These are phyloP conservation scores for Stylonectria norvegica DNA, from an alignment of 2,329 filamentous ascomycete genomes.

Conservation along the genomic window DNA sequence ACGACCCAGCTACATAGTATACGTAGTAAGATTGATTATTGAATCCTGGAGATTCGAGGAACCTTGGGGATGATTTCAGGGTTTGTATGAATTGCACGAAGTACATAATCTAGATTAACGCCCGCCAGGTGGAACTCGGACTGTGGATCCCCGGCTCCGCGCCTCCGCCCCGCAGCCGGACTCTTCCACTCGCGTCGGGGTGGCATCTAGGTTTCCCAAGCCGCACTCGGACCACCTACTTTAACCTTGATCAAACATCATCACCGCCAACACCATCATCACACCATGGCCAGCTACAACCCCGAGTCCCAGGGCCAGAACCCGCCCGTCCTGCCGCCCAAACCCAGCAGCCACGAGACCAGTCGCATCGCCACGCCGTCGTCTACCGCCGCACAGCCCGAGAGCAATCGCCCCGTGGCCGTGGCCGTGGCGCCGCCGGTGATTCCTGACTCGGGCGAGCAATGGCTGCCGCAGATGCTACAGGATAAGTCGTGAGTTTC, in stretches of 20 bases:
- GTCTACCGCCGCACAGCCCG: conserved; percentile 41
- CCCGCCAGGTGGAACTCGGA: too few species aligned
- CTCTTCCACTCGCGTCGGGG: too few species aligned
- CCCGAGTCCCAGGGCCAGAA: conserved; percentile 29
- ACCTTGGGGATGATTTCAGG: too few species aligned
- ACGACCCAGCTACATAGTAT: too few species aligned
- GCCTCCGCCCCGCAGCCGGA: too few species aligned
- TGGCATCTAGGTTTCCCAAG: too few species aligned
- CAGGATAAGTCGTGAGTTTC: conserved; percentile 74
- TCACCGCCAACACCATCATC: background rate
- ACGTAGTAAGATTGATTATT: too few species aligned
- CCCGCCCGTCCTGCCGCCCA: conserved; percentile 69
- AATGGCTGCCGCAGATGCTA: conserved; percentile 75
- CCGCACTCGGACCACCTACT: too few species aligned
- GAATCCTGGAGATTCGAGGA: too few species aligned
- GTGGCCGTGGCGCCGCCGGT: conserved; percentile 31
- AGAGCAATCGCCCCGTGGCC: conserved; percentile 14
- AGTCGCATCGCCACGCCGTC: conserved; percentile 65
- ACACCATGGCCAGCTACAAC: conserved; percentile 29
- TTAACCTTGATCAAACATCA: background rate
- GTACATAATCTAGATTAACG: too few species aligned
- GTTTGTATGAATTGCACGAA: too few species aligned
- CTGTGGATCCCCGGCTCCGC: too few species aligned
- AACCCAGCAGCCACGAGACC: conserved; percentile 65
- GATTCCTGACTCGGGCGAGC: conserved; percentile 59